These are phyloP conservation scores for Yamadazyma sp. DNA, from an alignment of 805 yeast species.

Conservation along the genomic window DNA sequence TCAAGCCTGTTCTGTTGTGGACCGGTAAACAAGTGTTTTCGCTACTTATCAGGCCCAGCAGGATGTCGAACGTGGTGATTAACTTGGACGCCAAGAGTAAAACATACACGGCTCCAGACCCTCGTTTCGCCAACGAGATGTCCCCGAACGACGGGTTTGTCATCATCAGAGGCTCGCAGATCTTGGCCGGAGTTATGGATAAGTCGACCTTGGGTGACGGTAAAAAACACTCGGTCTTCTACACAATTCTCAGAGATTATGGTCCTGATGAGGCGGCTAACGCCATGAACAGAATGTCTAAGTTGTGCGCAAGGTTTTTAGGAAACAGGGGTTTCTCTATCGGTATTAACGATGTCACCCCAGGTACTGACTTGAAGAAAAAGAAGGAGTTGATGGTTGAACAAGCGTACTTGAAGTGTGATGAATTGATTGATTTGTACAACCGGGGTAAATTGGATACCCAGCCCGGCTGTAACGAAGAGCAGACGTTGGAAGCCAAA, in stretches of 20 bases:
- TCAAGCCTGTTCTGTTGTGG: slow-evolving; percentile 90
- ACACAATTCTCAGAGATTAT: slow-evolving; percentile 90
- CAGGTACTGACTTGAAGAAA: slow-evolving; percentile 70
- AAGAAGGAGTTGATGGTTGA: slow-evolving; percentile 89
- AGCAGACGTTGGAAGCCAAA: slow-evolving; percentile 95
- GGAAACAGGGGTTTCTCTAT: slow-evolving; percentile 97
- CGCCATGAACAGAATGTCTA: slow-evolving; percentile 99
- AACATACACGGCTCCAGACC: slow-evolving; percentile 77
- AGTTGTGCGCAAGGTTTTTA: slow-evolving; percentile 89
- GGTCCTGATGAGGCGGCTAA: slow-evolving; percentile 95
- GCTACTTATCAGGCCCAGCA: slow-evolving; percentile 80
- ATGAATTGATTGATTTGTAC: slow-evolving; percentile 76
- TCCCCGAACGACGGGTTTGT: slow-evolving; percentile 97
- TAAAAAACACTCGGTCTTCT: slow-evolving; percentile 93
- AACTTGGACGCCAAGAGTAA: slow-evolving; percentile 94
- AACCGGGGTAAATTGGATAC: slow-evolving; percentile 89
- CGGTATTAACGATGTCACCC: slow-evolving; percentile 97
- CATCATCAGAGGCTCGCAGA: slow-evolving; percentile 82
- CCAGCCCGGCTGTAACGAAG: slow-evolving; percentile 99
- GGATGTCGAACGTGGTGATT: slow-evolving; percentile 71
- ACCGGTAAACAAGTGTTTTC: slow-evolving; percentile 97
- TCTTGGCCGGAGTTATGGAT: slow-evolving; percentile 94
- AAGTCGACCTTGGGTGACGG: slow-evolving; percentile 97
- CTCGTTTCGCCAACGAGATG: slow-evolving; percentile 82
- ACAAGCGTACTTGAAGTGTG: slow-evolving; percentile 86